Evolutionary conservation across 768 basidiomycete genomes (phyloP).

Genomic region (Macrolepiota fuliginosa): DNA sequence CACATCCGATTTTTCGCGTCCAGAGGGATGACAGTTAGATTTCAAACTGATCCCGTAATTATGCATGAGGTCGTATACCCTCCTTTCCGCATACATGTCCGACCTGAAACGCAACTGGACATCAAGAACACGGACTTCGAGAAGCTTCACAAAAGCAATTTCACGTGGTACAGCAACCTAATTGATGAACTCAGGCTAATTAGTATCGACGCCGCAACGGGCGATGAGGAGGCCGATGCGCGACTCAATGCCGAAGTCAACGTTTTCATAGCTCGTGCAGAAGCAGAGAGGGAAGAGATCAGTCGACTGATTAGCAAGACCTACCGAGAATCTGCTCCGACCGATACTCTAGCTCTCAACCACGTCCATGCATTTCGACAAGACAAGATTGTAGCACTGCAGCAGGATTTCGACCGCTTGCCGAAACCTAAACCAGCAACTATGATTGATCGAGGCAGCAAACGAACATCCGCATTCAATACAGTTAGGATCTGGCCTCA

Average conservation of each 20-base stretch:
- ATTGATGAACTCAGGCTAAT: constrained; percentile 76
- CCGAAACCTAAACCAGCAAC: constrained; percentile 64
- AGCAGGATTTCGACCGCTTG: constrained; percentile 85
- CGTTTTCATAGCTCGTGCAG: constrained; percentile 66
- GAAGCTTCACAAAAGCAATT: constrained; percentile 67
- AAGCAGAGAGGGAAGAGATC: constrained; percentile 74
- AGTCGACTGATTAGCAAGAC: constrained; percentile 69
- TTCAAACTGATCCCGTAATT: constrained; percentile 80
- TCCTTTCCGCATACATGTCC: constrained; percentile 80
- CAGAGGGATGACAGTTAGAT: constrained; percentile 82
- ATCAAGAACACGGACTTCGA: constrained; percentile 93
- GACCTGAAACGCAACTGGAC: constrained; percentile 83
- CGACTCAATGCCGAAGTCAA: constrained; percentile 63
- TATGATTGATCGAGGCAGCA: constrained; percentile 45
- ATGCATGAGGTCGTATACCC: constrained; percentile 90
- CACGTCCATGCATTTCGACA: constrained; percentile 84
- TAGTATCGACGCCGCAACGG: constrained; percentile 75
- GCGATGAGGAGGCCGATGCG: constrained; percentile 70
- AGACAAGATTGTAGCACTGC: constrained; percentile 96
- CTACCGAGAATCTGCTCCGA: constrained; percentile 77
- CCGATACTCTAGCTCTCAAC: constrained; percentile 86
- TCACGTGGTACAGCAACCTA: constrained; percentile 70
- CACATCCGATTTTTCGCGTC: constrained; percentile 90
- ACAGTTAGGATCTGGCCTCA: constrained; percentile 71
- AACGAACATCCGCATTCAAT: constrained; percentile 61